Conservation (phyloP, 306 rosid species). For the Geum urbanum region DNA sequence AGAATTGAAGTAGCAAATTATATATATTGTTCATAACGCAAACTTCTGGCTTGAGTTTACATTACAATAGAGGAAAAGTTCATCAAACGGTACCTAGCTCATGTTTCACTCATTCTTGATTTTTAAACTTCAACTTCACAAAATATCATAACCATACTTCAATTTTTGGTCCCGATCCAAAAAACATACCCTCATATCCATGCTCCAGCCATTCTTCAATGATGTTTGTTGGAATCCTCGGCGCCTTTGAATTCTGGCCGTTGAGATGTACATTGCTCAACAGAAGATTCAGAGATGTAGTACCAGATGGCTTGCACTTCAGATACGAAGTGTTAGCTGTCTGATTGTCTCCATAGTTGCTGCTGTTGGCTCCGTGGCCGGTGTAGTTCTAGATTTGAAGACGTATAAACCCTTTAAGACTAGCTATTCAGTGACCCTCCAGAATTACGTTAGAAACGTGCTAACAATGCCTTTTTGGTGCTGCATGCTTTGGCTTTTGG, state of each 20-base stretch:
- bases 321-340: constrained; percentile 44
- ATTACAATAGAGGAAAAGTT: too few species aligned
- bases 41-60: too few species aligned
- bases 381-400: constrained; percentile 66
- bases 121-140: too few species aligned
- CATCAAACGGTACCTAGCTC: too few species aligned
- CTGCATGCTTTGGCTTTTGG: background rate
- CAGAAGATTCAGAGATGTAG: constrained; percentile 53
- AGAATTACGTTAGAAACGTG: background rate
- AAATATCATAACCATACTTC: too few species aligned
- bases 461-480: too few species aligned
- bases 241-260: constrained; percentile 86
- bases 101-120: too few species aligned
- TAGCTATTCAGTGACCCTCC: constrained; percentile 40
- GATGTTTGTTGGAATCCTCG: constrained; percentile 75
- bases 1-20: too few species aligned
- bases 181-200: constrained; percentile 54
- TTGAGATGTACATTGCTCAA: constrained; percentile 67
- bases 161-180: too few species aligned
- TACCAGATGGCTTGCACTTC: constrained; percentile 54
- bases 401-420: constrained; percentile 57
- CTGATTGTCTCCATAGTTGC: constrained; percentile 50
- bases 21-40: too few species aligned
- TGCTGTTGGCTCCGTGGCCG: constrained; percentile 65
- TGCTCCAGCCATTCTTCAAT: constrained; percentile 77